Percentiles rank a stretch among this genome's conserved stretches.
These are phyloP conservation scores for Zymoseptoria pseudotritici DNA, from an alignment of 2,329 filamentous ascomycete genomes.

Conservation along the genomic window DNA sequence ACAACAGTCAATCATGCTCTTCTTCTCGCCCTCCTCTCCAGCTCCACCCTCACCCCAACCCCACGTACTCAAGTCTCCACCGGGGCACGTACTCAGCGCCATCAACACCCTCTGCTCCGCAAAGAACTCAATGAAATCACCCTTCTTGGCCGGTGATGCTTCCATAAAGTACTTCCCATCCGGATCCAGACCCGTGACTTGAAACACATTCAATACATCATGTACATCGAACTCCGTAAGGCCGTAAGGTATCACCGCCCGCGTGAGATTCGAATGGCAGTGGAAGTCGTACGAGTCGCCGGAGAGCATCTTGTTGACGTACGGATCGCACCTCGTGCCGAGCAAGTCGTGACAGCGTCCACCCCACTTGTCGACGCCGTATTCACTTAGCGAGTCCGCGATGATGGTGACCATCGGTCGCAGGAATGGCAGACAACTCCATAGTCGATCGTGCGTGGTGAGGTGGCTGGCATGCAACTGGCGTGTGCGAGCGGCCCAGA, in stretches of 20 bases:
- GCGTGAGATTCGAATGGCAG: conserved; percentile 73
- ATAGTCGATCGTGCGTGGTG: conserved; percentile 62
- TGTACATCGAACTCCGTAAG: conserved; percentile 69
- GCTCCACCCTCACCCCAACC: conserved; percentile 58
- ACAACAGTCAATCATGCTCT: conserved; percentile 63
- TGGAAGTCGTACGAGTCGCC: conserved; percentile 71
- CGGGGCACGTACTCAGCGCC: conserved; percentile 63
- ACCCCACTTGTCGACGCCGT: conserved; percentile 45
- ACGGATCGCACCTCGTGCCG: conserved; percentile 77
- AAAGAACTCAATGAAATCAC: conserved; percentile 66
- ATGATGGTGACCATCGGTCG: conserved; percentile 64
- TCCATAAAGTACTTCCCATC: conserved; percentile 71
- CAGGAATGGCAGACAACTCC: conserved; percentile 71
- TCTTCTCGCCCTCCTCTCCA: conserved; percentile 54
- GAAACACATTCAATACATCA: conserved; percentile 80
- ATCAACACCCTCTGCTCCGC: conserved; percentile 69
- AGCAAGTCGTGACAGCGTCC: conserved; percentile 68
- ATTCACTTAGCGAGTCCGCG: conserved; percentile 51
- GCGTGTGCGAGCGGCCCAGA: conserved; percentile 73
- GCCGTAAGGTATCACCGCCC: conserved; percentile 62
- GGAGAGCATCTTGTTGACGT: conserved; percentile 70
- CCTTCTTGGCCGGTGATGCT: conserved; percentile 48
- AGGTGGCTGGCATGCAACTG: conserved; percentile 75
- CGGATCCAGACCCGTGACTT: conserved; percentile 70
- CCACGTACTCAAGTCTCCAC: conserved; percentile 75